phyloP scores from a whole-genome alignment of 2,329 filamentous ascomycete genomes.

The Penicillium sp. region DNA sequence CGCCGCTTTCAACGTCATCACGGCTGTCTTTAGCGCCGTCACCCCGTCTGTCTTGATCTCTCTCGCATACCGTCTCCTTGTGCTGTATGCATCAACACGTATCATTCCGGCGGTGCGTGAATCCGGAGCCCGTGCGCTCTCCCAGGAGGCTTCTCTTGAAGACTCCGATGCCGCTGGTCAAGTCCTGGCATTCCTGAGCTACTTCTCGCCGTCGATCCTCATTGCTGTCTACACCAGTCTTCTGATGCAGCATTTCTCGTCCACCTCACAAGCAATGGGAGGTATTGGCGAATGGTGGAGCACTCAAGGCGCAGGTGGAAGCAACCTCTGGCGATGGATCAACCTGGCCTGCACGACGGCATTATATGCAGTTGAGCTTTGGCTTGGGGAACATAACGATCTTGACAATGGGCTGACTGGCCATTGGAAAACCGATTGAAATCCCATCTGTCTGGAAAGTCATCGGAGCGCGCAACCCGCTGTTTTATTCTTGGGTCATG shows the following conservation, averaged over 20 bases:
- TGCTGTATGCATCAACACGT: slow-evolving; percentile 91
- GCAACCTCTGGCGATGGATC: slow-evolving; percentile 89
- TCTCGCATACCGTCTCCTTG: slow-evolving; percentile 86
- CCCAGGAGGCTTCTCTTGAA: slow-evolving; percentile 81
- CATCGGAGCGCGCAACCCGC: not conserved
- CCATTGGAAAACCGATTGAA: slow-evolving; percentile 93
- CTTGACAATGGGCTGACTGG: slow-evolving; percentile 69
- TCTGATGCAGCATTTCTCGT: slow-evolving; percentile 91
- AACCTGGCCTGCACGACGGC: slow-evolving; percentile 88
- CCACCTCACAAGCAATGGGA: slow-evolving; percentile 60
- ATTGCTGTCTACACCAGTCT: slow-evolving; percentile 96
- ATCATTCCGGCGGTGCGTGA: slow-evolving; percentile 94
- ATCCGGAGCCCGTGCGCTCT: slow-evolving; percentile 76
- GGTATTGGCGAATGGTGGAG: slow-evolving; percentile 77
- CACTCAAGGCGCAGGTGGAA: slow-evolving; percentile 77
- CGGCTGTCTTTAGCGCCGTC: slow-evolving; percentile 91
- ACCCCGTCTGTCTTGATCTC: slow-evolving; percentile 96
- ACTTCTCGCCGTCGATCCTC: slow-evolving; percentile 92
- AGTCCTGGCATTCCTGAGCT: slow-evolving; percentile 79
- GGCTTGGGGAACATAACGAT: slow-evolving; percentile 71
- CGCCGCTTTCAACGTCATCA: slow-evolving; percentile 80
- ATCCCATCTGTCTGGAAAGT: not conserved
- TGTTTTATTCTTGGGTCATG: not conserved
- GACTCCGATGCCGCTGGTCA: slow-evolving; percentile 81
- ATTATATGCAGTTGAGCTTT: slow-evolving; percentile 86